A percentile compares a stretch with the other conserved stretches of the same genome.
Evolutionary conservation across 2,329 filamentous ascomycete genomes (phyloP).

Genomic region (Leptographium galeiforme): DNA sequence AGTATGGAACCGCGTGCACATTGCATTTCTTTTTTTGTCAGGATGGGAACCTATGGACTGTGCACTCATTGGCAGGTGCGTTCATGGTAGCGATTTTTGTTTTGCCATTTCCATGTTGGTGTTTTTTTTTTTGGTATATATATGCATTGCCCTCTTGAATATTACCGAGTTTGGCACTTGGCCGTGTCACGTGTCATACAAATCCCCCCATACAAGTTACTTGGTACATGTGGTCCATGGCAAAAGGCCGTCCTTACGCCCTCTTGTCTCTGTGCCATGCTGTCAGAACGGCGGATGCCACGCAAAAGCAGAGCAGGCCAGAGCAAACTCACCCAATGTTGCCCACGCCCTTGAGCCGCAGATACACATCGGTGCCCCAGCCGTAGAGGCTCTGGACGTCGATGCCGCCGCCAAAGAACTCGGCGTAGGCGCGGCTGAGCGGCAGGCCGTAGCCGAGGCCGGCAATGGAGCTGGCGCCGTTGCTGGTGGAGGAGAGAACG

Average conservation of each 20-base stretch:
- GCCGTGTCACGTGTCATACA: neutral
- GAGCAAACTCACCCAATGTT: conserved; percentile 26
- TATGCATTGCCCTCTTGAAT: neutral
- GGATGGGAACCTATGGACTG: neutral
- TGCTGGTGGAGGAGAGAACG: conserved; percentile 58
- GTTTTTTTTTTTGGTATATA: neutral
- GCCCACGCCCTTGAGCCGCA: conserved; percentile 49
- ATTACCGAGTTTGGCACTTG: neutral
- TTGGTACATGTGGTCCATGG: too few species aligned
- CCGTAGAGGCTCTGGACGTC: conserved; percentile 90
- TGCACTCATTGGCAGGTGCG: neutral
- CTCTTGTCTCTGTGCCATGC: neutral
- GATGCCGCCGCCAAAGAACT: conserved; percentile 95
- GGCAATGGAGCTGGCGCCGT: conserved; percentile 71
- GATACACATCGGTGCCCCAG: conserved; percentile 67
- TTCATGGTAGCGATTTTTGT: neutral
- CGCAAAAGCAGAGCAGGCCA: neutral
- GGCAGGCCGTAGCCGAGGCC: conserved; percentile 89
- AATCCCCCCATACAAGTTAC: neutral
- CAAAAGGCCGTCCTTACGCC: too few species aligned
- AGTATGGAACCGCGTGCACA: neutral
- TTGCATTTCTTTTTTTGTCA: neutral
- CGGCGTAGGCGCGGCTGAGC: conserved; percentile 81
- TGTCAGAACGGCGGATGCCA: neutral
- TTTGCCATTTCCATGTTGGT: neutral